A percentile compares a stretch with the other conserved stretches of the same genome.
phyloP scores from a whole-genome alignment of 1,139 yeast genomes.

The Kurtzmaniella quercitrusa region DNA sequence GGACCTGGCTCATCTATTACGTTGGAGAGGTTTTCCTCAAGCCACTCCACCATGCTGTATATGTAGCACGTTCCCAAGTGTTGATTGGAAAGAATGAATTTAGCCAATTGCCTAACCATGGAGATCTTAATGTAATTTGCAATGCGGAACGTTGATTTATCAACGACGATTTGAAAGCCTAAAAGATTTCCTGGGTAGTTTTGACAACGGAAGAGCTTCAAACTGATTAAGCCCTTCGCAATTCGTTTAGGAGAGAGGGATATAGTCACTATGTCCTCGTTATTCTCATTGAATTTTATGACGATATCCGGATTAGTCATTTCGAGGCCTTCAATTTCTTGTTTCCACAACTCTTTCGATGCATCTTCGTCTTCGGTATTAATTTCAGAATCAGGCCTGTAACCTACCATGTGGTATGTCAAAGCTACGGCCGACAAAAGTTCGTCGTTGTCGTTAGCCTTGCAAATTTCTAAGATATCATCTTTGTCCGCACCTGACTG shows the following conservation, averaged over 20 bases:
- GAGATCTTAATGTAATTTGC: constrained; percentile 77
- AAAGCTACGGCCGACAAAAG: constrained; percentile 48
- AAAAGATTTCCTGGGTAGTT: constrained; percentile 59
- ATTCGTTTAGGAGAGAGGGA: constrained; percentile 30
- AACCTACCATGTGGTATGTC: constrained; percentile 38
- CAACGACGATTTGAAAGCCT: constrained; percentile 57
- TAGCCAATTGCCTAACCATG: constrained; percentile 46
- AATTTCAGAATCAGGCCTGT: constrained; percentile 12
- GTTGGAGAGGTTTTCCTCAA: constrained; percentile 55
- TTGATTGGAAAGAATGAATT: constrained; percentile 34
- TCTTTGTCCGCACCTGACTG: constrained; percentile 70
- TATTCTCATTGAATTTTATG: constrained; percentile 16
- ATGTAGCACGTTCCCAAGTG: constrained; percentile 68
- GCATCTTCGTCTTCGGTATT: constrained; percentile 12
- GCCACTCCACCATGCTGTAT: constrained; percentile 67
- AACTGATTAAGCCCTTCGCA: constrained; percentile 30
- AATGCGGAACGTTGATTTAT: constrained; percentile 41
- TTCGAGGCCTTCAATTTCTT: constrained; percentile 69
- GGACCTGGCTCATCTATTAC: constrained; percentile 75
- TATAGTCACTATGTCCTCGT: constrained; percentile 26
- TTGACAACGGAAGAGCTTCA: constrained; percentile 50
- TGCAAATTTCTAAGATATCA: constrained; percentile 51
- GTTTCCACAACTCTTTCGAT: constrained; percentile 55
- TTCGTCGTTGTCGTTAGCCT: constrained; percentile 42
- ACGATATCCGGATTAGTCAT: constrained; percentile 46